Percentiles rank a stretch among this genome's conserved stretches.
These are phyloP conservation scores for Globisporangium acanthophoron DNA, from an alignment of 352 stramenopile species.

Conservation along the genomic window DNA sequence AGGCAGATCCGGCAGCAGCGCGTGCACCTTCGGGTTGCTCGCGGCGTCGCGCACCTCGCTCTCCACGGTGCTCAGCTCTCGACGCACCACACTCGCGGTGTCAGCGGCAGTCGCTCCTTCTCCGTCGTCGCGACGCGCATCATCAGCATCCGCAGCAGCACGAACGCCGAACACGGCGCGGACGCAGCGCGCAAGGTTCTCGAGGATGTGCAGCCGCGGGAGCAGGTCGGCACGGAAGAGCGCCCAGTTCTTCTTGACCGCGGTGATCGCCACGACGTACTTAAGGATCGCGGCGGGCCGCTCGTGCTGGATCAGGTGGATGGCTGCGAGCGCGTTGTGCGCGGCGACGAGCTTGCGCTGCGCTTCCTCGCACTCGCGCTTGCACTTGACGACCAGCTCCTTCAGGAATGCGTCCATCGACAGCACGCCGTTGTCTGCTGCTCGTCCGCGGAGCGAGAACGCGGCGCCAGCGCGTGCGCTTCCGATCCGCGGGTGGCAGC, in stretches of 20 bases:
- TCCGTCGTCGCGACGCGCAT: not conserved
- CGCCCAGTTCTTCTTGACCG: constrained; percentile 52
- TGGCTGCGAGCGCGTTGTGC: constrained; percentile 61
- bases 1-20: constrained; percentile 35
- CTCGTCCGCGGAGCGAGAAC: constrained; percentile 8
- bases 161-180: constrained; percentile 11
- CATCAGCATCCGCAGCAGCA: not conserved
- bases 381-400: constrained; percentile 58
- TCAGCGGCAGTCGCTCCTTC: not conserved
- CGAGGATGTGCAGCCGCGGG: constrained; percentile 57
- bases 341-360: constrained; percentile 73
- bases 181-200: constrained; percentile 47
- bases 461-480: constrained; percentile 18
- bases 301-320: constrained; percentile 34
- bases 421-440: constrained; percentile 25
- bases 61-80: not conserved
- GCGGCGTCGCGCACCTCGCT: not conserved
- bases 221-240: constrained; percentile 65
- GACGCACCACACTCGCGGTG: not conserved
- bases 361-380: constrained; percentile 75
- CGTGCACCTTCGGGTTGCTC: constrained; percentile 33
- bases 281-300: constrained; percentile 32
- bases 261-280: constrained; percentile 40
- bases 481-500: constrained; percentile 90
- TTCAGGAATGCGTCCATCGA: constrained; percentile 81